Base-by-base conservation (phyloP, 2,329 filamentous ascomycete species). In the Apiospora aurea region DNA sequence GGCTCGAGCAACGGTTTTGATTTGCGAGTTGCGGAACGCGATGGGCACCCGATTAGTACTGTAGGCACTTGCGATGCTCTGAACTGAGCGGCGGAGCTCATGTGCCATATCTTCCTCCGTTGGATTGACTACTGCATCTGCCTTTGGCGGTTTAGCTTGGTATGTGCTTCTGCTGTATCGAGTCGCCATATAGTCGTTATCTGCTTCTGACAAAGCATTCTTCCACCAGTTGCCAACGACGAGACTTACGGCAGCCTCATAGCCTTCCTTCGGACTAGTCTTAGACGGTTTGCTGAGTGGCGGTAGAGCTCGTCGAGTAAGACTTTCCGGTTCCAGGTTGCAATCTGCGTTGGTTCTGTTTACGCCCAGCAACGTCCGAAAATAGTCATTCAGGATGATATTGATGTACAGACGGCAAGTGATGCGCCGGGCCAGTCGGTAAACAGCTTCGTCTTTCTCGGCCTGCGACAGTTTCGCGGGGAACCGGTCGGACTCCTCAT, bases 1-100 rank as follows among this genome's bases (percentile, higher is more conserved):
- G 90, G 80, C 70, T 89, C 86, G 90, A 89, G 92, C 49, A 87
- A 86, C 51, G 90, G 87, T 7, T 87, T 88, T 75, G 92, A 90
- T 24, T 86, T 83, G 69, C 92, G 92, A 11, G 89, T 90, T 2
- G 91, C 83, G 2, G 91, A 69, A 43, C 5, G 47, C 13, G 34
- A 41, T 14, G 11, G 68, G 68, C 11, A 53, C n/a, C 1, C 68
- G 47, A 29, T 53, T 38, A n/a, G 29, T 3, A 26, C 68, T 24
- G 14, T 41, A 43, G 18, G 68, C 47, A 53, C 68, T 84, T 78
- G 92, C 91, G n/a, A 92, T 85, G 1, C 85, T 83, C 75, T 86
- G 88, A 76, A 92, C 86, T 1, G 87, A 85, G 53, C 84, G 85
- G 5, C 90, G 90, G 0, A 92, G 85, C 76, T 88, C 89, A 18